phyloP scores from a whole-genome alignment of 1,284 basidiomycete species.

The Papiliotrema nemorosa region DNA sequence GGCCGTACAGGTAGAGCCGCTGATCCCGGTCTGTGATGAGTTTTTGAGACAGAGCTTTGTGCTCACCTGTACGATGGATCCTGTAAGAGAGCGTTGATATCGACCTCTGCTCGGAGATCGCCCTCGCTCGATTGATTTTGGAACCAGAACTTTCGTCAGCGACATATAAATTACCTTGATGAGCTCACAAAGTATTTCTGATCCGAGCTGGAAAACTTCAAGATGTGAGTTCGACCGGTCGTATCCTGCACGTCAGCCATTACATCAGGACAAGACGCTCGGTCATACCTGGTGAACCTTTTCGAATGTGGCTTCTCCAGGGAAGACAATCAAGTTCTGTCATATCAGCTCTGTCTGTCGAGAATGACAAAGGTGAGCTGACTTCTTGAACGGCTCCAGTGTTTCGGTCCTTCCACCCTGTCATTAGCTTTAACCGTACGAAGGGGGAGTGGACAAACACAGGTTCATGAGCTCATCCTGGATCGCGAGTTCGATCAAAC shows the following conservation, averaged over 20 bases:
- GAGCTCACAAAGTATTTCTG: constrained; percentile 46
- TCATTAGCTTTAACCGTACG: neutral
- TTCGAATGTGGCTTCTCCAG: constrained; percentile 47
- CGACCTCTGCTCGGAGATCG: constrained; percentile 34
- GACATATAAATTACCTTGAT: neutral
- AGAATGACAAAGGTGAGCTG: constrained; percentile 5
- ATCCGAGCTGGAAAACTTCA: constrained; percentile 46
- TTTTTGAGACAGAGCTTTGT: neutral
- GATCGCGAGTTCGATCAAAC: constrained; percentile 35
- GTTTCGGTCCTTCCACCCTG: constrained; percentile 42
- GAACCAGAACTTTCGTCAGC: constrained; percentile 49
- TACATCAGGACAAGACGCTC: neutral
- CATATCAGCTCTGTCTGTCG: constrained; percentile 1
- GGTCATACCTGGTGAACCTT: constrained; percentile 37
- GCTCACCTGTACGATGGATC: constrained; percentile 38
- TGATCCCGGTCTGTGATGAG: constrained; percentile 19
- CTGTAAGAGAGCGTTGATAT: constrained; percentile 43
- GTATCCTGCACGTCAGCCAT: constrained; percentile 28
- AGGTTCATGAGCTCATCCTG: constrained; percentile 45
- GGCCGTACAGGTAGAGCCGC: constrained; percentile 17
- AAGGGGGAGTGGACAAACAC: constrained; percentile 21
- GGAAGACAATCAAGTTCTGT: constrained; percentile 48
- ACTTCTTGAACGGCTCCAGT: constrained; percentile 38
- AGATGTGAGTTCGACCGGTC: constrained; percentile 42
- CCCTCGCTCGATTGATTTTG: constrained; percentile 30